These are phyloP conservation scores for Salicornia ramosissima DNA, from an alignment of 148 eudicot species.

Conservation along the genomic window DNA sequence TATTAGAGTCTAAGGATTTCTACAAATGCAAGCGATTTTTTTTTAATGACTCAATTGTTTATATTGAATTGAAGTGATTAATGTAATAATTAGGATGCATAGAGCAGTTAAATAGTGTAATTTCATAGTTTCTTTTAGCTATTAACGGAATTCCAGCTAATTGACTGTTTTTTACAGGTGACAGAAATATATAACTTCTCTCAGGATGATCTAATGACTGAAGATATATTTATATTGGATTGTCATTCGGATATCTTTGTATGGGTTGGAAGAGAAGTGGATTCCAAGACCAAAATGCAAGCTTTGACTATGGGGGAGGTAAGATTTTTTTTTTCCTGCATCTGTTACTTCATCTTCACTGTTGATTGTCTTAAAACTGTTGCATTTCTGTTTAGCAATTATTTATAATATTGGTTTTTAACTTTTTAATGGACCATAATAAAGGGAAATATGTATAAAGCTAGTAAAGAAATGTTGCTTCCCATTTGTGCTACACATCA, in stretches of 20 bases:
- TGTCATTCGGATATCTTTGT: constrained; percentile 77
- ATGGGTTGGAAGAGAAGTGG: constrained; percentile 93
- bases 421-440: background rate
- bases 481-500: background rate
- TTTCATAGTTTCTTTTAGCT: too few species aligned
- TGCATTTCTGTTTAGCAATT: background rate
- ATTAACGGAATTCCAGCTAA: constrained; percentile 14
- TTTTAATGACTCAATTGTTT: too few species aligned
- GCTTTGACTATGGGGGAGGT: constrained; percentile 83
- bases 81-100: background rate
- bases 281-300: constrained; percentile 57
- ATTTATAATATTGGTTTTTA: too few species aligned
- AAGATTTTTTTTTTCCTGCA: constrained; percentile 16
- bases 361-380: background rate
- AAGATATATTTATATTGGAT: constrained; percentile 84
- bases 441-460: background rate
- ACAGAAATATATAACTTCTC: constrained; percentile 72
- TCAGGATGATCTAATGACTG: constrained; percentile 97
- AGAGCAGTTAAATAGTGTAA: background rate
- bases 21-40: too few species aligned
- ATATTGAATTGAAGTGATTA: background rate
- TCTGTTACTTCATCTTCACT: background rate
- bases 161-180: constrained; percentile 44
- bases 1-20: too few species aligned
- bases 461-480: background rate